Evolutionary conservation across 768 basidiomycete species (phyloP).

Genomic region (Hypsizygus marmoreus): DNA sequence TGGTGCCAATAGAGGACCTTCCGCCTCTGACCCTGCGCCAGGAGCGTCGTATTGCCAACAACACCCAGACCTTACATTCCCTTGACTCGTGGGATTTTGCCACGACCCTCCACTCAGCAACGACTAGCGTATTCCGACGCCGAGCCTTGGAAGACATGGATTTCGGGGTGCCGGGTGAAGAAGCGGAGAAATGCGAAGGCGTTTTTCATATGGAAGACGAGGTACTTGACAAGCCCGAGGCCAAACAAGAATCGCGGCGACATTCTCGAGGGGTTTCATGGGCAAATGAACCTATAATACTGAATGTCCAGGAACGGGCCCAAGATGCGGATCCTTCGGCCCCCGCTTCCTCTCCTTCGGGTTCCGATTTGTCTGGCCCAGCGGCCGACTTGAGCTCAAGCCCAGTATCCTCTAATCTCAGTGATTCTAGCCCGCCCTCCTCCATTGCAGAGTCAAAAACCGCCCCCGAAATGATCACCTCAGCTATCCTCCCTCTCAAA

Average conservation of each 20-base stretch:
- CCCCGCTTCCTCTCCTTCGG: slow-evolving; percentile 23
- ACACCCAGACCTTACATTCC: slow-evolving; percentile 42
- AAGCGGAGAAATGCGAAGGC: slow-evolving; percentile 21
- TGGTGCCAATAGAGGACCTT: slow-evolving; percentile 48
- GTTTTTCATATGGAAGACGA: slow-evolving; percentile 42
- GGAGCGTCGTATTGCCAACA: slow-evolving; percentile 57
- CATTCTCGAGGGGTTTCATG: slow-evolving; percentile 21
- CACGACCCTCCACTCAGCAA: slow-evolving; percentile 44
- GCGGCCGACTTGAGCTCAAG: slow-evolving; percentile 14
- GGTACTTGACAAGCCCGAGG: slow-evolving; percentile 6
- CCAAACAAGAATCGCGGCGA: slow-evolving; percentile 3
- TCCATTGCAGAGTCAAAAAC: slow-evolving; percentile 2
- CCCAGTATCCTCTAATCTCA: slow-evolving; percentile 19
- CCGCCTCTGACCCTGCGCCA: slow-evolving; percentile 75
- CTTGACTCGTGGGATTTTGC: slow-evolving; percentile 85
- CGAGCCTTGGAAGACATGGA: slow-evolving; percentile 24
- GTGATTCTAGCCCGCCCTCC: slow-evolving; percentile 6
- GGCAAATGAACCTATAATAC: slow-evolving; percentile 15
- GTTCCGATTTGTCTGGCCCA: slow-evolving; percentile 11
- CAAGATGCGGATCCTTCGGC: slow-evolving; percentile 12
- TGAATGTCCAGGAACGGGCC: slow-evolving; percentile 5
- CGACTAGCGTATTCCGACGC: slow-evolving; percentile 28
- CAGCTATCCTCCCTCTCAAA: background rate
- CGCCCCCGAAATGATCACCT: background rate
- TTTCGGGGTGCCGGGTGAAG: slow-evolving; percentile 25